Evolutionary conservation across 2,329 filamentous ascomycete genomes (phyloP).

Genomic region (Penicillium psychrosexuale): DNA sequence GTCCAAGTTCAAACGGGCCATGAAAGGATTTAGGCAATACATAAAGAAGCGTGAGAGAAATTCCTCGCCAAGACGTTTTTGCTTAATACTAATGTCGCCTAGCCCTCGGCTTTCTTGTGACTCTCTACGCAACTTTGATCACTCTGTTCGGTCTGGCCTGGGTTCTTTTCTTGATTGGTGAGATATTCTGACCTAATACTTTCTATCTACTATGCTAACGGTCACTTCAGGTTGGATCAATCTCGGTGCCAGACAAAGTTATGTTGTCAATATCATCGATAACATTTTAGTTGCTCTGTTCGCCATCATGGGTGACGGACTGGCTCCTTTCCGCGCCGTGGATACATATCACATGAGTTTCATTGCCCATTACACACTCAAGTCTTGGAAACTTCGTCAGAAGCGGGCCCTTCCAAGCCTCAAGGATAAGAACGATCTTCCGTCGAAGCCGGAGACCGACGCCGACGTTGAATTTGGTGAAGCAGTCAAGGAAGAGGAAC

Average conservation of each 20-base stretch:
- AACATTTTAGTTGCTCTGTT: constrained; percentile 69
- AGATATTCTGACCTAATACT: constrained; percentile 7
- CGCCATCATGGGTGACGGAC: constrained; percentile 66
- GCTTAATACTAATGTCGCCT: neutral
- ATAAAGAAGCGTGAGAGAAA: constrained; percentile 60
- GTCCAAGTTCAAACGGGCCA: constrained; percentile 72
- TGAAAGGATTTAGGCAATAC: constrained; percentile 80
- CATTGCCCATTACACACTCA: constrained; percentile 68
- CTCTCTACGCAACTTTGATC: constrained; percentile 76
- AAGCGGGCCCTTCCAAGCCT: constrained; percentile 61
- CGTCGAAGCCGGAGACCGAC: constrained; percentile 44
- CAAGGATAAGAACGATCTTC: constrained; percentile 67
- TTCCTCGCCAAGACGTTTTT: neutral
- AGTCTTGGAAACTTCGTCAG: constrained; percentile 64
- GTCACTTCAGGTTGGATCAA: constrained; percentile 67
- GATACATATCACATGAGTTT: constrained; percentile 88
- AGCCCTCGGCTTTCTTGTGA: constrained; percentile 79
- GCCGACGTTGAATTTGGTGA: constrained; percentile 47
- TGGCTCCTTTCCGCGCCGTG: constrained; percentile 70
- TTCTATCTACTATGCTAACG: neutral
- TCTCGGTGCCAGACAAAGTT: constrained; percentile 68
- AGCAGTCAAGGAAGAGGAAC: constrained; percentile 45
- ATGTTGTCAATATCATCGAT: constrained; percentile 67
- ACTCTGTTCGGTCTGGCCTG: constrained; percentile 81
- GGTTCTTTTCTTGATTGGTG: constrained; percentile 85